Evolutionary conservation across 1,284 basidiomycete species (phyloP).

Genomic region (Vanrija humicola): DNA sequence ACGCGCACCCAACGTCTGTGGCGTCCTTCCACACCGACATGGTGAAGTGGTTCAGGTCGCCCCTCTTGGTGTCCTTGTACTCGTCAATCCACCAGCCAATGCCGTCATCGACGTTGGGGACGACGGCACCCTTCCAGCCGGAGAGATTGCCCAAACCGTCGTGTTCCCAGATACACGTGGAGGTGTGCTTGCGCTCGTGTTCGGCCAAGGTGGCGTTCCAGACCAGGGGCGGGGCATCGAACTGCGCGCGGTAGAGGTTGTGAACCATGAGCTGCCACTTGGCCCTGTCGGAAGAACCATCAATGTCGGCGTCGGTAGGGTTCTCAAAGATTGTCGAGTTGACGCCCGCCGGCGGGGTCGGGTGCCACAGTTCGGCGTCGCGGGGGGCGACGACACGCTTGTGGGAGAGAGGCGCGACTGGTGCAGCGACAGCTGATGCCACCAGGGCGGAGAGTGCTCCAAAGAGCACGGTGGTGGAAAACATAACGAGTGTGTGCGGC

Average conservation of each 20-base stretch:
- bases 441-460: no score
- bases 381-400: no score
- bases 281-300: conserved; percentile 1
- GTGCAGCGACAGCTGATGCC: no score
- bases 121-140: neutral
- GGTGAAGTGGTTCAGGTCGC: conserved; percentile 40
- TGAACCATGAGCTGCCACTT: conserved; percentile 9
- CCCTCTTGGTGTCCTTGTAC: conserved; percentile 15
- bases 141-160: conserved; percentile 7
- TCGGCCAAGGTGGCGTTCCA: conserved; percentile 7
- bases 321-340: neutral
- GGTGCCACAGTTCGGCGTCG: no score
- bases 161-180: conserved; percentile 2
- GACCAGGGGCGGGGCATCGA: neutral
- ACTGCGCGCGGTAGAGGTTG: conserved; percentile 13
- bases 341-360: no score
- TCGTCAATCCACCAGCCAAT: conserved; percentile 8
- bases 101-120: no score
- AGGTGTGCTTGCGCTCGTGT: neutral
- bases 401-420: no score
- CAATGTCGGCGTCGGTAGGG: neutral
- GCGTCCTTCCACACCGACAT: conserved; percentile 43
- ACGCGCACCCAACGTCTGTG: conserved; percentile 40
- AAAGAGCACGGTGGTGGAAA: no score
- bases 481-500: no score